These are phyloP conservation scores for Coffea eugenioides DNA, from an alignment of 257 asterid genomes.

Conservation along the genomic window DNA sequence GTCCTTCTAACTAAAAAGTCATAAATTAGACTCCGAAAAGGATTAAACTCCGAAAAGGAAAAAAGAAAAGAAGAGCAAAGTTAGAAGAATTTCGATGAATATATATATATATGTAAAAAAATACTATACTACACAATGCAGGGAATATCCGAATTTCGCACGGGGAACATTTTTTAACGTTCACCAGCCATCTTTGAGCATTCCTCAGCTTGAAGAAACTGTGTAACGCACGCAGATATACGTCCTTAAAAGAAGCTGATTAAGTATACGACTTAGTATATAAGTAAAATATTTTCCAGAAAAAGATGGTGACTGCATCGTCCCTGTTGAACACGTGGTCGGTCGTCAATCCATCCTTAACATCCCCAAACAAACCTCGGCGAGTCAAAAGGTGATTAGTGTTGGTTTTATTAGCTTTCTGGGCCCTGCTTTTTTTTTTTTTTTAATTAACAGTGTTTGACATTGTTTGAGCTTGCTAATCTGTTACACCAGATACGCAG, in stretches of 20 bases:
- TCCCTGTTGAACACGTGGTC: conserved; percentile 41
- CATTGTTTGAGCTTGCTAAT: not conserved
- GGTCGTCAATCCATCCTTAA: conserved; percentile 39
- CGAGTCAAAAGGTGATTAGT: conserved; percentile 58
- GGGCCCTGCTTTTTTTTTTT: conserved; percentile 1
- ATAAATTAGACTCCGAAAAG: too few relatives aligned
- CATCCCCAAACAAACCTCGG: conserved; percentile 51
- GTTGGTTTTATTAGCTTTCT: not conserved
- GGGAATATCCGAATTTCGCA: conserved; percentile 32
- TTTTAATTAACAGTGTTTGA: not conserved
- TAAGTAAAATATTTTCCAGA: too few relatives aligned
- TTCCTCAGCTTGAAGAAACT: not conserved
- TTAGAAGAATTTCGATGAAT: not conserved
- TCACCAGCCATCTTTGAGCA: not conserved
- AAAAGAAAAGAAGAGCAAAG: too few relatives aligned
- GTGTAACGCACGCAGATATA: not conserved
- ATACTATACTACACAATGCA: not conserved
- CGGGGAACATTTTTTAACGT: not conserved
- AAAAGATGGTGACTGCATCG: conserved; percentile 52
- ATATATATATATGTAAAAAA: not conserved
- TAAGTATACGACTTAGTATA: not conserved
- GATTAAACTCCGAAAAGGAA: too few relatives aligned
- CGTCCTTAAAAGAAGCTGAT: not conserved
- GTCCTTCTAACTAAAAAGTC: too few relatives aligned
- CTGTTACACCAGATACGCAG: conserved; percentile 45